A percentile compares a stretch with the other conserved stretches of the same genome.
These are phyloP conservation scores for Dendryphion nanum DNA, from an alignment of 2,329 filamentous ascomycete genomes.

Conservation along the genomic window DNA sequence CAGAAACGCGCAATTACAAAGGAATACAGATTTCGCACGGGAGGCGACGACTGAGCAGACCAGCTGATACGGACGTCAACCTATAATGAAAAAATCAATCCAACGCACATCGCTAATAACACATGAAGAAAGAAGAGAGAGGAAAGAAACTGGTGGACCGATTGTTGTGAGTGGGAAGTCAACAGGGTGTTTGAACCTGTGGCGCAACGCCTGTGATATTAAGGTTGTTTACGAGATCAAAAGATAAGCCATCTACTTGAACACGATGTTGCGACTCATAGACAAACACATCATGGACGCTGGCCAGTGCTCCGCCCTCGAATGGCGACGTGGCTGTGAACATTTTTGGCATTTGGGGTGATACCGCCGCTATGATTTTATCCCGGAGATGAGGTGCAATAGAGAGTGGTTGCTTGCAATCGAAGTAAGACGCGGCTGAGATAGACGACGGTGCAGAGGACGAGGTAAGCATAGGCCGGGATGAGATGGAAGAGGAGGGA, in stretches of 20 bases:
- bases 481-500: slow-evolving; percentile 20
- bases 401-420: slow-evolving; percentile 24
- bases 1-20: too few species aligned
- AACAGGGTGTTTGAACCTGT: slow-evolving; percentile 26
- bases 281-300: slow-evolving; percentile 31
- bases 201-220: slow-evolving; percentile 13
- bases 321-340: slow-evolving; percentile 34
- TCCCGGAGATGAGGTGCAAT: slow-evolving; percentile 23
- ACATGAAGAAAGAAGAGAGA: too few species aligned
- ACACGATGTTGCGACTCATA: slow-evolving; percentile 34
- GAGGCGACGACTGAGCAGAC: too few species aligned
- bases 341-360: slow-evolving; percentile 20
- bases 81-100: too few species aligned
- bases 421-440: slow-evolving; percentile 33
- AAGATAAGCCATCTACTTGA: slow-evolving; percentile 34
- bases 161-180: too few species aligned
- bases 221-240: slow-evolving; percentile 34
- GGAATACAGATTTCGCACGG: too few species aligned
- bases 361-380: slow-evolving; percentile 31
- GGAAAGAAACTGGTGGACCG: too few species aligned
- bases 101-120: too few species aligned
- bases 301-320: slow-evolving; percentile 25
- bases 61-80: too few species aligned
- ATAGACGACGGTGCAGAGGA: slow-evolving; percentile 34
- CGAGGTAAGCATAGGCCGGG: slow-evolving; percentile 25